Percentiles rank a stretch among this genome's conserved stretches.
These are phyloP conservation scores for Metschnikowia amazonensis DNA, from an alignment of 805 yeast genomes.

Conservation along the genomic window DNA sequence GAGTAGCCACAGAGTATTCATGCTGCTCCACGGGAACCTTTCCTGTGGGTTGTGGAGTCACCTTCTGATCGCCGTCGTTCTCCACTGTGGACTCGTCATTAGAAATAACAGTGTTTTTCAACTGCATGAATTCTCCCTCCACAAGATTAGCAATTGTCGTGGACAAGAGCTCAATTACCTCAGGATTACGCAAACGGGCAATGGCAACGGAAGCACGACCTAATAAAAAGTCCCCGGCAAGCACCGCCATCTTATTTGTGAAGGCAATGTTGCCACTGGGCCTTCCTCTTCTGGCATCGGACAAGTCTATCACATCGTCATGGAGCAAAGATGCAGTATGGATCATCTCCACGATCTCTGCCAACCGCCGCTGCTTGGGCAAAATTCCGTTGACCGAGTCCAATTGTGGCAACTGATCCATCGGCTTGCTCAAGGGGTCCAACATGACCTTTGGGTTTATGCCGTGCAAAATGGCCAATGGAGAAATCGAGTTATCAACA, in stretches of 20 bases:
- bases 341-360: conserved; percentile 97
- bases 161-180: conserved; percentile 91
- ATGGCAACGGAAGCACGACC: conserved; percentile 97
- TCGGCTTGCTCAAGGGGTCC: conserved; percentile 81
- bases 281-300: conserved; percentile 84
- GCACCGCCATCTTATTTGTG: conserved; percentile 94
- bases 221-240: conserved; percentile 92
- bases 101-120: conserved; percentile 79
- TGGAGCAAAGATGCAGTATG: conserved; percentile 94
- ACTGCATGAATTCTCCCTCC: conserved; percentile 98
- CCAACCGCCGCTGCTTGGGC: conserved; percentile 92
- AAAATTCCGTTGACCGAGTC: conserved; percentile 69
- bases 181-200: conserved; percentile 91
- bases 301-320: conserved; percentile 92
- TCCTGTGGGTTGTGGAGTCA: conserved; percentile 57
- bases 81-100: conserved; percentile 43
- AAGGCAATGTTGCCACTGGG: conserved; percentile 92
- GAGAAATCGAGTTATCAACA: conserved; percentile 65
- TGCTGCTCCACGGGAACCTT: conserved; percentile 57
- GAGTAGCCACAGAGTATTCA: conserved; percentile 48
- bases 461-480: conserved; percentile 81
- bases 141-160: conserved; percentile 95
- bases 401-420: conserved; percentile 61
- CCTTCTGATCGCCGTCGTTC: conserved; percentile 46
- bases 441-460: conserved; percentile 79